Percentiles rank a stretch among this genome's conserved stretches.
Evolutionary conservation across 805 yeast genomes (phyloP).

Genomic region (Myxozyma lipomycoides): DNA sequence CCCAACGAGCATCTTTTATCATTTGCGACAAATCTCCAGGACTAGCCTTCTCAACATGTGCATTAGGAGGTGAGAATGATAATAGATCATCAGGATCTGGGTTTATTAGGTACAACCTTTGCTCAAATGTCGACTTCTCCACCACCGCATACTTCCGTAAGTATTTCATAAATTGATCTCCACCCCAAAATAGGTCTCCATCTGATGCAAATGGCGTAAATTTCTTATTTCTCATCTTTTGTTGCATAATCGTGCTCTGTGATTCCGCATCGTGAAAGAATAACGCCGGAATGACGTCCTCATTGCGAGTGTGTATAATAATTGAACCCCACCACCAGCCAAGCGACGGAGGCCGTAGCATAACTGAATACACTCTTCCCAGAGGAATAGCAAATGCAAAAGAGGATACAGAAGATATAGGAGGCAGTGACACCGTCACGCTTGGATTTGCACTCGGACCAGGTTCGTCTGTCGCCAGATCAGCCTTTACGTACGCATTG

Average conservation of each 20-base stretch:
- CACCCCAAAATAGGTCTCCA: conserved; percentile 80
- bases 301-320: conserved; percentile 60
- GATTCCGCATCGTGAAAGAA: conserved; percentile 91
- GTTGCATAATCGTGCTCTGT: conserved; percentile 64
- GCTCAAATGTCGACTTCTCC: conserved; percentile 67
- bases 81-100: conserved; percentile 66
- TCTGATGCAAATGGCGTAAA: conserved; percentile 68
- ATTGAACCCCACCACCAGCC: conserved; percentile 94
- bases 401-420: conserved; percentile 49
- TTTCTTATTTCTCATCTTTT: conserved; percentile 53
- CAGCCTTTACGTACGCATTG: conserved; percentile 48
- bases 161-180: conserved; percentile 62
- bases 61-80: conserved; percentile 51
- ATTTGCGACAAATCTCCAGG: conserved; percentile 48
- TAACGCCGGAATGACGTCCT: conserved; percentile 68
- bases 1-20: conserved; percentile 76
- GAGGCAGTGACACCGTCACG: conserved; percentile 50
- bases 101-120: conserved; percentile 68
- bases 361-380: conserved; percentile 66
- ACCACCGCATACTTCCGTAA: conserved; percentile 55
- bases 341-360: conserved; percentile 73
- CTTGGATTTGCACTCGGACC: conserved; percentile 25
- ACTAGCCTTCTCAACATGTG: conserved; percentile 32
- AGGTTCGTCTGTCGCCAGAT: conserved; percentile 39
- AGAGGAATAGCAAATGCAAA: conserved; percentile 67